A percentile compares a stretch with the other conserved stretches of the same genome.
These are phyloP conservation scores for Penicillium sp. DNA, from an alignment of 2,329 filamentous ascomycete species.

Conservation along the genomic window DNA sequence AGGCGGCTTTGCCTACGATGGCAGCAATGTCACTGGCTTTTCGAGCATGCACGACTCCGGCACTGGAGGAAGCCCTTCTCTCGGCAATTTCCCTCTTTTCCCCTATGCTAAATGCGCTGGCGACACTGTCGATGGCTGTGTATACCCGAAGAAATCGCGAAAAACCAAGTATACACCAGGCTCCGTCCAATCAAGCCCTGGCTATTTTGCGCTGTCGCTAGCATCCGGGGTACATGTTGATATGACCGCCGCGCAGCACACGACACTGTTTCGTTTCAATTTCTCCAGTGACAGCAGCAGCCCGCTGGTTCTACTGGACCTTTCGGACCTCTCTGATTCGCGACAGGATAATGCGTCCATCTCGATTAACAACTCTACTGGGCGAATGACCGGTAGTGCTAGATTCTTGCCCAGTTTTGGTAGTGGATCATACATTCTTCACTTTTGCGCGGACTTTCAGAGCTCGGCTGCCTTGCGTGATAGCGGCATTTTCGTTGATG, in stretches of 20 bases:
- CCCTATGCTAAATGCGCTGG: conserved; percentile 60
- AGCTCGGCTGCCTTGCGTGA: conserved; percentile 55
- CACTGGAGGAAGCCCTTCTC: conserved; percentile 55
- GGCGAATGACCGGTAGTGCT: conserved; percentile 61
- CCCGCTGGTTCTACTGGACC: conserved; percentile 63
- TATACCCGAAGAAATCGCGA: conserved; percentile 57
- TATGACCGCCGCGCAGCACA: conserved; percentile 64
- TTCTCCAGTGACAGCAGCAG: conserved; percentile 52
- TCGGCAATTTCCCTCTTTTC: conserved; percentile 72
- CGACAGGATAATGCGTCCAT: conserved; percentile 58
- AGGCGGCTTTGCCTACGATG: conserved; percentile 55
- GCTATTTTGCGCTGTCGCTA: conserved; percentile 63
- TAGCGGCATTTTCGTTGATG: conserved; percentile 62
- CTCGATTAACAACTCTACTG: conserved; percentile 54
- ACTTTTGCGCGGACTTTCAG: conserved; percentile 67
- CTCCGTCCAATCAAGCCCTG: conserved; percentile 59
- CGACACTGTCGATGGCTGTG: conserved; percentile 61
- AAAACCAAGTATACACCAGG: conserved; percentile 48
- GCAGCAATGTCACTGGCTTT: conserved; percentile 52
- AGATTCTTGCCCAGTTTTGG: conserved; percentile 65
- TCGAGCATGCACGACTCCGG: conserved; percentile 51
- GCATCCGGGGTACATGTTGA: conserved; percentile 58
- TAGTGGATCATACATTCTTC: conserved; percentile 56
- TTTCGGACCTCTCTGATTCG: conserved; percentile 62
- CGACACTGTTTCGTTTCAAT: conserved; percentile 63